Evolutionary conservation across 2,329 filamentous ascomycete genomes (phyloP).

Genomic region (Pseudogymnoascus sp.): DNA sequence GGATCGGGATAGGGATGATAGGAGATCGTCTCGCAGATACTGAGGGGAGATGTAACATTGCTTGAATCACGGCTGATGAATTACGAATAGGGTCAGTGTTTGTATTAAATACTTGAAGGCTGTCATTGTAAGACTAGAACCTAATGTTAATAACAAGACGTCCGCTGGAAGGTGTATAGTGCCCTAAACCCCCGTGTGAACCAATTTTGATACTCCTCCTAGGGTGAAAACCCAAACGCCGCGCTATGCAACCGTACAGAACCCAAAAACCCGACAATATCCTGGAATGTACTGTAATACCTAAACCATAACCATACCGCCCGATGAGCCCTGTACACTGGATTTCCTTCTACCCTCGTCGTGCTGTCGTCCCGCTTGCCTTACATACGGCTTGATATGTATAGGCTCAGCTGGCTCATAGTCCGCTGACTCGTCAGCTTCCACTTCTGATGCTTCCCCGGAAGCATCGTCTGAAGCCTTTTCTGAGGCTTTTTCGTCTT

Average conservation of each 20-base stretch:
- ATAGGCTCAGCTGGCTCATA: background rate
- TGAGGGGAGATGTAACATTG: background rate
- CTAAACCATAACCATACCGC: slow-evolving; percentile 4
- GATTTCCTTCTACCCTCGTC: slow-evolving; percentile 2
- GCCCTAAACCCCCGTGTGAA: background rate
- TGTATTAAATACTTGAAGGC: background rate
- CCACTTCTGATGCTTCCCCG: background rate
- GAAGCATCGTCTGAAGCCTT: background rate
- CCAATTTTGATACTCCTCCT: background rate
- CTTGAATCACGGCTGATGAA: background rate
- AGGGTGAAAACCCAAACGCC: background rate
- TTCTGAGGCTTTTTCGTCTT: background rate
- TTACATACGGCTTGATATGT: slow-evolving; percentile 5
- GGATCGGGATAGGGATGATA: slow-evolving; percentile 14
- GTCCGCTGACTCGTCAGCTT: background rate
- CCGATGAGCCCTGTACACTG: background rate
- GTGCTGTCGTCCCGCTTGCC: background rate
- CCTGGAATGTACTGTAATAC: background rate
- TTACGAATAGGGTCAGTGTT: background rate
- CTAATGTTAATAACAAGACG: background rate
- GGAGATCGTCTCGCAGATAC: slow-evolving; percentile 9
- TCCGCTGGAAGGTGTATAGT: background rate
- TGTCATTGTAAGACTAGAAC: slow-evolving; percentile 5
- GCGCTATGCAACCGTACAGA: slow-evolving; percentile 1
- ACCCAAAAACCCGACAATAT: background rate